phyloP scores from a whole-genome alignment of 306 rosid species.

The Begonia loranthoides region DNA sequence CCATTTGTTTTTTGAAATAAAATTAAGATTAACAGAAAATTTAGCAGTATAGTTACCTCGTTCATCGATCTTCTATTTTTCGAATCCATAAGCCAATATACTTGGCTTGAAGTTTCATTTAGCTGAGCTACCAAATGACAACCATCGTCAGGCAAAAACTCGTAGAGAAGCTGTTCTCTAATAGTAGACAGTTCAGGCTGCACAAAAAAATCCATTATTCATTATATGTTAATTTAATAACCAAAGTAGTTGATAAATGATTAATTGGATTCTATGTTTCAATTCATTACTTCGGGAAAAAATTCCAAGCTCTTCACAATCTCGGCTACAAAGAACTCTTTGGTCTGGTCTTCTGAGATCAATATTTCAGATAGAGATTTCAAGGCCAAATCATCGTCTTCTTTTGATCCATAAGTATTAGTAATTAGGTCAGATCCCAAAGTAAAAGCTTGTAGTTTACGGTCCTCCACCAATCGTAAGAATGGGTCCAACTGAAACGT shows the following conservation, averaged over 20 bases:
- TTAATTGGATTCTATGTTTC: too few species aligned
- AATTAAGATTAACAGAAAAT: not conserved
- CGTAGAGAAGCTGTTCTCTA: slow-evolving; percentile 45
- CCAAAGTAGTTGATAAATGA: not conserved
- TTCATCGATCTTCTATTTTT: slow-evolving; percentile 10
- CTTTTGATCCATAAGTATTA: slow-evolving; percentile 56
- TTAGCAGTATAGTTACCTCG: slow-evolving; percentile 15
- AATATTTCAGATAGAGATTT: slow-evolving; percentile 31
- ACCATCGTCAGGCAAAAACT: slow-evolving; percentile 49
- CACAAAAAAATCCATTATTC: slow-evolving; percentile 6
- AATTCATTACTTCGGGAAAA: slow-evolving; percentile 38
- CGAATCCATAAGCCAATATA: slow-evolving; percentile 20
- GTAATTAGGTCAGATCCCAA: slow-evolving; percentile 19
- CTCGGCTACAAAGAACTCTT: slow-evolving; percentile 48
- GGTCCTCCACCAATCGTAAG: slow-evolving; percentile 50
- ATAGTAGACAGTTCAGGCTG: slow-evolving; percentile 49
- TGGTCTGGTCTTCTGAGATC: slow-evolving; percentile 28
- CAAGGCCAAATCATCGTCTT: slow-evolving; percentile 53
- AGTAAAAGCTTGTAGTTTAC: slow-evolving; percentile 48
- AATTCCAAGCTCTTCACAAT: slow-evolving; percentile 44
- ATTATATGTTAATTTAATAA: not conserved
- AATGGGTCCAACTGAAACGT: slow-evolving; percentile 68
- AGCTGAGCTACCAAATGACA: slow-evolving; percentile 52
- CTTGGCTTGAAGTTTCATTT: slow-evolving; percentile 18
- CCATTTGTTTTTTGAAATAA: not conserved